phyloP scores from a whole-genome alignment of 768 basidiomycete genomes.

The Zangia roseola region DNA sequence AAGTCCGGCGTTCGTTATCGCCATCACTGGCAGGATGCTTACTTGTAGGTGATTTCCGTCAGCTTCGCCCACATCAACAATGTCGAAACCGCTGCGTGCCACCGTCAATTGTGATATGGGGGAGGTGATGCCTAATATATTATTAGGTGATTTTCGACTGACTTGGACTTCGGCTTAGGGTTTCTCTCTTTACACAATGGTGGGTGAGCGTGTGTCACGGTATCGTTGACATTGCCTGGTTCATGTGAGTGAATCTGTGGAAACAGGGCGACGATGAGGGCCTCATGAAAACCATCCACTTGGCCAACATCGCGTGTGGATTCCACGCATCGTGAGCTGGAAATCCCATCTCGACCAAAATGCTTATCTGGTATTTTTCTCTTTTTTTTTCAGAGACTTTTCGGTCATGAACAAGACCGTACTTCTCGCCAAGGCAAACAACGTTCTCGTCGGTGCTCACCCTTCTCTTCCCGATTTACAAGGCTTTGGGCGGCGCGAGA shows the following conservation, averaged over 20 bases:
- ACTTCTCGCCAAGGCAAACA: conserved; percentile 50
- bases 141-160: not conserved
- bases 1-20: not conserved
- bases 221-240: not conserved
- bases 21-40: not conserved
- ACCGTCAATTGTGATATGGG: conserved; percentile 59
- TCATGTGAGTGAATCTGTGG: not conserved
- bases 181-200: conserved; percentile 49
- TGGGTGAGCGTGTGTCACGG: conserved; percentile 15
- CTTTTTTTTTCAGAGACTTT: conserved; percentile 47
- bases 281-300: conserved; percentile 55
- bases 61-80: not conserved
- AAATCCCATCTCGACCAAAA: not conserved
- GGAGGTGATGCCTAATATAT: conserved; percentile 38
- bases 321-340: conserved; percentile 58
- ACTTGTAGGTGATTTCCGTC: not conserved
- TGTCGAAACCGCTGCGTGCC: conserved; percentile 32
- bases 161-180: conserved; percentile 35
- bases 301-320: conserved; percentile 66
- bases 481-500: conserved; percentile 65
- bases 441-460: conserved; percentile 64
- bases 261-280: conserved; percentile 49
- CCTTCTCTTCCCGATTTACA: conserved; percentile 60
- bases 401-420: conserved; percentile 66
- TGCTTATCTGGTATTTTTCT: not conserved